Evolutionary conservation across 1,139 yeast species (phyloP).

Genomic region (Arxiozyma heterogenica): DNA sequence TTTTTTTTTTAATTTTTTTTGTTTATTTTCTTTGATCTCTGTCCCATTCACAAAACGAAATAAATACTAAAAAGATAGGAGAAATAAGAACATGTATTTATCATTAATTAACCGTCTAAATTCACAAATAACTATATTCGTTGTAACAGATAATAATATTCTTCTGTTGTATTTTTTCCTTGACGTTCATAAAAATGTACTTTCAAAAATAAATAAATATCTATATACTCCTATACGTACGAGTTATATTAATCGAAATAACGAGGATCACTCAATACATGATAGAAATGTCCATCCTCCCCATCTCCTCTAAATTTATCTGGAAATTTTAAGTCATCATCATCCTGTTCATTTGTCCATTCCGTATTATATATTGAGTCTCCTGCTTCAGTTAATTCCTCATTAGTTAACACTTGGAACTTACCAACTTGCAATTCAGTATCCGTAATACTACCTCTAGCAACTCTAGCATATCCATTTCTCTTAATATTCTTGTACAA

Average conservation of each 20-base stretch:
- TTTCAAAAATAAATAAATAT: neutral
- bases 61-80: too few species aligned
- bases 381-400: slow-evolving; percentile 33
- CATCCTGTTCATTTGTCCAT: slow-evolving; percentile 43
- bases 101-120: too few species aligned
- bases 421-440: slow-evolving; percentile 95
- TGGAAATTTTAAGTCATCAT: slow-evolving; percentile 68
- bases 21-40: too few species aligned
- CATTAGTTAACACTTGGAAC: slow-evolving; percentile 54
- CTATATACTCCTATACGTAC: neutral
- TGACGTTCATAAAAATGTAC: neutral
- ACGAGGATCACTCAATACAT: slow-evolving; percentile 82
- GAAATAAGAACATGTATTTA: too few species aligned
- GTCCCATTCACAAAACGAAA: too few species aligned
- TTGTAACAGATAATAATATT: neutral
- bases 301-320: slow-evolving; percentile 83
- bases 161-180: too few species aligned
- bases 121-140: too few species aligned
- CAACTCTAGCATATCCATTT: slow-evolving; percentile 87
- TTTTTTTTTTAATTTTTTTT: too few species aligned
- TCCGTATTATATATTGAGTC: slow-evolving; percentile 47
- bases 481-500: slow-evolving; percentile 79
- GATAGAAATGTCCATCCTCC: slow-evolving; percentile 85
- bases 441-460: slow-evolving; percentile 90
- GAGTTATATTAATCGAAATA: slow-evolving; percentile 39